Base-by-base conservation (phyloP, 2,329 filamentous ascomycete species). In the Pestalotiopsis sp. region DNA sequence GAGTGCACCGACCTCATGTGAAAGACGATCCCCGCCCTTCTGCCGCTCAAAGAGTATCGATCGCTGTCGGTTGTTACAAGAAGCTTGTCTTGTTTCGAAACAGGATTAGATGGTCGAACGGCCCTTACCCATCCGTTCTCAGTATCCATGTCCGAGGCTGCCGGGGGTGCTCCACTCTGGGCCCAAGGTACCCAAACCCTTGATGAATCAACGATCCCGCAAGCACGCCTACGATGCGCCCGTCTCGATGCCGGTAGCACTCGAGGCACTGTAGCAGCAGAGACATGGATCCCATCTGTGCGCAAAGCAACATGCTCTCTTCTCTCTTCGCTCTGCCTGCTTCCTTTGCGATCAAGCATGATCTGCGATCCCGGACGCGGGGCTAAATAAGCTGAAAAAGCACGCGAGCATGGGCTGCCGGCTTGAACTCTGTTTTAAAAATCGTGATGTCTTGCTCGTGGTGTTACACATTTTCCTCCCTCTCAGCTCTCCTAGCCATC, bases 111-210 rank as follows among this genome's bases (percentile, higher is more conserved):
- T 52, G 14, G 60, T 62, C 66, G 66, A 36, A 36, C 31, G 66
- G 45, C 60, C 60, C 13, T 57, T 20, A 9, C 38, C 45, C 31
- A 57, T 31, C 59, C 66, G 66, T 68, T 68, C 66, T 63, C 59
- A 64, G 59, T 60, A 68, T 68, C 66, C 66, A 59, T 68, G 66
- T 67, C 57, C 65, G 31, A 60, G 11, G 25, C 58, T 20, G 25
- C 58, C 13, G 58, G 45, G 45, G 14, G 17, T 17, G 17, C 31
- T 58, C 58, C 58, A 39, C 12, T 41, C 23, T 52, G 45, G 45
- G 17, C 17, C 14, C 17, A 52, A n/a, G 45, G 17, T 9, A 17
- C 45, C 45, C 9, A 52, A 20, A 52, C 45, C 45, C 45, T 52
- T 52, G 45, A 52, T 52, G 45, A 52, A 52, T 52, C 45, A 52